Base-by-base conservation (phyloP, 768 basidiomycete genomes). In the Boletellus ananas region DNA sequence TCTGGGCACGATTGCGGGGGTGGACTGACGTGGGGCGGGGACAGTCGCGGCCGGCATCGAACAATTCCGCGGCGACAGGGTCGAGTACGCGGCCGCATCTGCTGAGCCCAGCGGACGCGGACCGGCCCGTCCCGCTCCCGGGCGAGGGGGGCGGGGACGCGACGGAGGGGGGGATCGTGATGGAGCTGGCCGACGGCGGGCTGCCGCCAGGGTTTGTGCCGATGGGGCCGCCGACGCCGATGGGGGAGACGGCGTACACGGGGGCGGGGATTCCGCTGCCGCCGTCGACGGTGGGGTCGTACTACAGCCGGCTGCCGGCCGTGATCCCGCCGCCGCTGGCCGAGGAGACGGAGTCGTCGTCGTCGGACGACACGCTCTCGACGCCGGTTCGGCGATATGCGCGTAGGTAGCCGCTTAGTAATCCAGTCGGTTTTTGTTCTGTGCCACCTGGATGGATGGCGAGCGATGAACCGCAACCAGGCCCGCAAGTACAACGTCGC, bases 401-500 rank as follows among this genome's bases (percentile, higher is more conserved):
- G 1, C 58, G 40, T 31, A 49, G 21, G 33, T 29, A 43, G n/a
- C 16, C 42, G 58, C 43, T 61, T 45, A 60, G 42, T 64, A 51
- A 62, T 54, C 51, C 4, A 3, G 20, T 52, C 29, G 27, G 31
- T 48, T 35, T 33, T 38, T 39, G 29, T 42, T 13, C 33, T 45
- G 29, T 25, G 27, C 56, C 38, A 31, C 49, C 55, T 52, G 39
- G 49, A 45, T 34, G 52, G 47, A 35, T 18, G 34, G 45, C 42
- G 50, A 47, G 45, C 42, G 50, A 47, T 76, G 23, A 25, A 25
- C 23, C 23, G 73, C 70, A 70, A 20, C 67, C 70, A 72, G 18
- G 17, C 9, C 34, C 68, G 72, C 33, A 79, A 76, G 59, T 81
- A 73, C 67, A 80, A 80, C 50, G 79, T 80, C 37, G 64, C 73